A percentile compares a stretch with the other conserved stretches of the same genome.
Conservation (phyloP, 371 early-diverging fungal genomes). For the Mortierella sp. region DNA sequence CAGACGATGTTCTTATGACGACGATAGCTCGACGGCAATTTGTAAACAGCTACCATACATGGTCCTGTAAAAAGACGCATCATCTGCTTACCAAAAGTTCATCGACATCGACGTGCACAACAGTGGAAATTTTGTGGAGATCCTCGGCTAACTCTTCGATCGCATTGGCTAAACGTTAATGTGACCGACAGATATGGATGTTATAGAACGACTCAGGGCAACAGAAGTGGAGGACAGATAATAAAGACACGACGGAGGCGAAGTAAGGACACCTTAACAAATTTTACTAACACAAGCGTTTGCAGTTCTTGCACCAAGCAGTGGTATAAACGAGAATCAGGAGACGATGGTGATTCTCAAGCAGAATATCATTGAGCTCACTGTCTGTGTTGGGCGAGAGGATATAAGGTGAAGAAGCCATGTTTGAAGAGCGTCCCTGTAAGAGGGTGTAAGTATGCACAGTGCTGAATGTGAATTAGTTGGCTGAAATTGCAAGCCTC, state of each 20-base stretch:
- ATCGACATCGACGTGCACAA: conserved; percentile 47
- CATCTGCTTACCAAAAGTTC: conserved; percentile 34
- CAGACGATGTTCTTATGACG: too few relatives aligned
- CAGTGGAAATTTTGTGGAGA: conserved; percentile 29
- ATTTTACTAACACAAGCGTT: conserved; percentile 27
- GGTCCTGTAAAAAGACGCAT: not conserved
- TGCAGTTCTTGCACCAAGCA: conserved; percentile 56
- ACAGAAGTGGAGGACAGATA: not conserved
- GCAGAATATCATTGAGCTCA: conserved; percentile 31
- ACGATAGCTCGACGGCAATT: too few relatives aligned
- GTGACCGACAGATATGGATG: too few relatives aligned
- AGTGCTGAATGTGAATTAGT: too few relatives aligned
- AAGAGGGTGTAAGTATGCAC: too few relatives aligned
- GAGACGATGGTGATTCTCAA: conserved; percentile 31
- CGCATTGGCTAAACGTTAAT: conserved; percentile 6
- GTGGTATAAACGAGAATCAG: conserved; percentile 48
- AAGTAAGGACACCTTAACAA: not conserved
- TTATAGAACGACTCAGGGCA: too few relatives aligned
- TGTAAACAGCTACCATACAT: too few relatives aligned
- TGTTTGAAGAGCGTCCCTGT: too few relatives aligned
- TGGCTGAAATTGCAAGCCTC: too few relatives aligned
- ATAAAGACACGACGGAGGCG: not conserved
- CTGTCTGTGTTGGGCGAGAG: conserved; percentile 46
- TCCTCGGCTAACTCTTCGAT: conserved; percentile 40
- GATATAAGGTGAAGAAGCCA: conserved; percentile 30